Evolutionary conservation across 2,329 filamentous ascomycete genomes (phyloP), one percentile per base, ranked within the genome.

Genomic region (Aureobasidium sp.): DNA sequence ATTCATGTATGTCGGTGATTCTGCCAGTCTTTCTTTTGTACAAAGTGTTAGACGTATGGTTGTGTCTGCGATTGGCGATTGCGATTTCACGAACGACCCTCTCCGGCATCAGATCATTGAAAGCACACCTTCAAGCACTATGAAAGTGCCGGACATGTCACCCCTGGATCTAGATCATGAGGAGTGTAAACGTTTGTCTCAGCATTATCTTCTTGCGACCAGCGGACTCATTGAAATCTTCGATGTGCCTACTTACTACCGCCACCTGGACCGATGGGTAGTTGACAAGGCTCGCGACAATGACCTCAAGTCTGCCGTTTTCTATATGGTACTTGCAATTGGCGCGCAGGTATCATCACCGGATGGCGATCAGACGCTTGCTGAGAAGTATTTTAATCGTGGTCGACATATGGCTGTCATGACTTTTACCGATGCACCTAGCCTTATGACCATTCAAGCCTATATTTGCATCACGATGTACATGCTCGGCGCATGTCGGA

Each of bases 1-100:
- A 64, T 81, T 84, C 58, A 85, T 87, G 71, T 87, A 85, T 68
- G 82, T 87, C 33, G 84, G 84, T 18, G 84, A 87, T 66, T 86
- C 82, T 43, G 84, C 84, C 40, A 85, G 83, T 55, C 73, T 86
- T 54, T 85, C 84, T 0, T 86, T 86, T 62, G 69, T 86, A 42
- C 84, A 86, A 69, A 85, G 82, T 63, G 83, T 86, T 18, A 81
- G 84, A 40, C 80, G 84, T 51, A 77, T 87, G 8, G 80, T 85
- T 10, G 80, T 56, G 4, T 47, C 58, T 5, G 58, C 65, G n/a
- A 62, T 63, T 29, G 65, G 65, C 20, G 65, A 67, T 4, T 67
- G 65, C 36, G 65, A 67, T 18, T 67, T 67, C 36, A 67, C 65
- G 0, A 67, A 33, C 10, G 65, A 67, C 43, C 43, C 51, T 15